A percentile compares a stretch with the other conserved stretches of the same genome.
Evolutionary conservation across 345 rosid genomes (phyloP).

Genomic region (Moricandia moricandioides): DNA sequence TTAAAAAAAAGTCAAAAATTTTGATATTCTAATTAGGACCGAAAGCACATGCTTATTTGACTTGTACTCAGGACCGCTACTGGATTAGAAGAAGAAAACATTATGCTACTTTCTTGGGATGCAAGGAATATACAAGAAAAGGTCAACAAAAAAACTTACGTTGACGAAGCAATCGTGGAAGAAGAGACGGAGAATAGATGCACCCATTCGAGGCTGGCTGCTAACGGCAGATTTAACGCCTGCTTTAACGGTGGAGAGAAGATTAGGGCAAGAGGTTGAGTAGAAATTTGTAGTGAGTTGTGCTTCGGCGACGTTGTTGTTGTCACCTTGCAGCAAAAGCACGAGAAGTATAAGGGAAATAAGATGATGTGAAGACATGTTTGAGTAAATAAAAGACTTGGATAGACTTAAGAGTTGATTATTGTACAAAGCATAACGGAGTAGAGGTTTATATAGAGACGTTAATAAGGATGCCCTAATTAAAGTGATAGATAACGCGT

Average conservation of each 20-base stretch:
- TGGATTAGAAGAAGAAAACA: neutral
- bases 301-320: constrained; percentile 41
- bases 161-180: constrained; percentile 96
- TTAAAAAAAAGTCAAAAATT: too few species aligned
- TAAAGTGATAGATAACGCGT: constrained; percentile 49
- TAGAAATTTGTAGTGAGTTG: constrained; percentile 72
- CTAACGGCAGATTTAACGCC: constrained; percentile 52
- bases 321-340: constrained; percentile 28
- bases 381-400: constrained; percentile 6
- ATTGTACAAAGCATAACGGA: neutral
- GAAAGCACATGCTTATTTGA: too few species aligned
- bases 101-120: constrained; percentile 12
- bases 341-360: constrained; percentile 36
- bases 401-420: constrained; percentile 13
- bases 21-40: too few species aligned
- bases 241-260: constrained; percentile 50
- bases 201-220: constrained; percentile 63
- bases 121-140: neutral
- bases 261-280: constrained; percentile 60
- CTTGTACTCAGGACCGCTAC: too few species aligned
- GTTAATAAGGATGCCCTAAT: constrained; percentile 20
- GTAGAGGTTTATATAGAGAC: constrained; percentile 47
- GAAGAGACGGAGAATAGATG: constrained; percentile 77
- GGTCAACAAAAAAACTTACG: constrained; percentile 38
- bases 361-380: constrained; percentile 33